Evolutionary conservation across 768 basidiomycete species (phyloP).

Genomic region (Daedaleopsis nitida): DNA sequence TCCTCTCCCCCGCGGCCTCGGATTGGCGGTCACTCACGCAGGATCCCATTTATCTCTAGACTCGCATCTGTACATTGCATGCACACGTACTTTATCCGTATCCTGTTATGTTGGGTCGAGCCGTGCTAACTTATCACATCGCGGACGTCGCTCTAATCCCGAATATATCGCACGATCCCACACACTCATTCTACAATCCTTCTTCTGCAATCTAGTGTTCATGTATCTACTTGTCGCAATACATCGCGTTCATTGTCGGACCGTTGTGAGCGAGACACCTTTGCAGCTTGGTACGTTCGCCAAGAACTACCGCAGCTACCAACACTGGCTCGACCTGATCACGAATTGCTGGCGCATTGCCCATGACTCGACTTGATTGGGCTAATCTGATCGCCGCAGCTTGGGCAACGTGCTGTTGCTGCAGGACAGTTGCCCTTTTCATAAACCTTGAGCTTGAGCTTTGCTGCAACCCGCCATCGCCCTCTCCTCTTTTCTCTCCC

Average conservation of each 20-base stretch:
- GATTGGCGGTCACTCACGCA: not conserved
- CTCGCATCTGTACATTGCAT: not conserved
- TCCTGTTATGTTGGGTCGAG: not conserved
- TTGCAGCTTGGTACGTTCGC: too few relatives aligned
- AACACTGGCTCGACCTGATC: not conserved
- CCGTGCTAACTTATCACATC: conserved; percentile 3
- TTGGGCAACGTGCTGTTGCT: not conserved
- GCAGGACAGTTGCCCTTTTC: not conserved
- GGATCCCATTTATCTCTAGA: not conserved
- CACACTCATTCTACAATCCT: conserved; percentile 8
- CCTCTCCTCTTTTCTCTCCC: too few relatives aligned
- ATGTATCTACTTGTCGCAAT: not conserved
- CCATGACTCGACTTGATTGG: too few relatives aligned
- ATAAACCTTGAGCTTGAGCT: not conserved
- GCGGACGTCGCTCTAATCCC: not conserved
- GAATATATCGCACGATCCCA: too few relatives aligned
- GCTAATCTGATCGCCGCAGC: too few relatives aligned
- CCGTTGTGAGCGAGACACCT: too few relatives aligned
- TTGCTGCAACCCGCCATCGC: too few relatives aligned
- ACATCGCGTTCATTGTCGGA: not conserved
- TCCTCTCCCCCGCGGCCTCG: not conserved
- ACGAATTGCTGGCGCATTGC: not conserved
- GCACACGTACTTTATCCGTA: conserved; percentile 9
- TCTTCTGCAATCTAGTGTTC: not conserved
- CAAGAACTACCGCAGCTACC: not conserved